Base-by-base conservation (phyloP, 2,329 filamentous ascomycete genomes). In the Diaporthe australafricana region DNA sequence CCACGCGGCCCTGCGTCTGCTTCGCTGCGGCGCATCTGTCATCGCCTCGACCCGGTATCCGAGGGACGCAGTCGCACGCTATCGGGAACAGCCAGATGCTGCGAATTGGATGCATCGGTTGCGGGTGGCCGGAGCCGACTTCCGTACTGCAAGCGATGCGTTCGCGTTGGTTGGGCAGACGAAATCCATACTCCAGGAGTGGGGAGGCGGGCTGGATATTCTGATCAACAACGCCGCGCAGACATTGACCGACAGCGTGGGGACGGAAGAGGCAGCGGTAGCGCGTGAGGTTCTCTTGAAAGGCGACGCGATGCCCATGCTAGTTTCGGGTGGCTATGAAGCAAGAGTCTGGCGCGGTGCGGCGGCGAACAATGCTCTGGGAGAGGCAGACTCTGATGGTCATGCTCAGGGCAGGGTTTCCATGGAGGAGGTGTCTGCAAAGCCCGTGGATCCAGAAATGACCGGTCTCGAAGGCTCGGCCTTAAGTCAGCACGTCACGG, bases 211-310 rank as follows among this genome's bases (percentile, higher is more conserved):
- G 14, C 73, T 83, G 12, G 76, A 82, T 71, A 77, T 83, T 8
- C 65, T 83, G 55, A 77, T 83, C 74, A 83, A 82, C 60, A 83
- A 83, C 62, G 82, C 82, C 1, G 81, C 82, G 4, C 81, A 83
- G 73, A 83, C 80, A 1, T 71, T 82, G 48, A 82, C 80, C 0
- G 82, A 83, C 53, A 77, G 79, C 9, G 52, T 81, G 12, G 70
- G 73, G 45, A 78, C 76, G 38, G 80, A 82, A 56, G 48, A 75
- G n/a, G 73, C 35, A 25, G 79, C 79, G 0, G 76, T 82, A 75
- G n/a, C 79, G 80, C 52, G 70, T 71, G 22, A 65, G 60, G 16
- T 16, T 8, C 6, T n/a, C 16, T 42, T 65, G 9, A 50, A 25
- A 47, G 27, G 6, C 27, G 35, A 4, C n/a, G 8, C 12, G n/a